These are phyloP conservation scores for Byssoonygena ceratinophila DNA, from an alignment of 2,329 filamentous ascomycete genomes.

Conservation along the genomic window DNA sequence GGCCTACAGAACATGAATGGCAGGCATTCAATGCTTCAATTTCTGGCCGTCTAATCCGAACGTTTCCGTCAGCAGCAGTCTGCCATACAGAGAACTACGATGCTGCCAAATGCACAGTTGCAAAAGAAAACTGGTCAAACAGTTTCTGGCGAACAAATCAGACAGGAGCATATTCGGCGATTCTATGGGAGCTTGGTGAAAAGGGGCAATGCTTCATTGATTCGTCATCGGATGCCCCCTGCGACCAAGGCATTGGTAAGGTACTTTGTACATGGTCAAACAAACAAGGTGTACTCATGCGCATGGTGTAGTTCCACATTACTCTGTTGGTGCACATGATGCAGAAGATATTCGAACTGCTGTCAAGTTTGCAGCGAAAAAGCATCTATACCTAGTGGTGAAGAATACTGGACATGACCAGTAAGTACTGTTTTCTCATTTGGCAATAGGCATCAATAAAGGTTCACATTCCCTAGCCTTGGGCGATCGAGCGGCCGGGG, in stretches of 20 bases:
- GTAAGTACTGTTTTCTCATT: constrained; percentile 13
- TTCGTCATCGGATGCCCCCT: constrained; percentile 17
- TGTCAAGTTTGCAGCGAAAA: constrained; percentile 22
- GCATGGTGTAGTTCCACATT: constrained; percentile 18
- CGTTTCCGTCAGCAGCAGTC: constrained; percentile 16
- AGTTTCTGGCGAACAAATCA: constrained; percentile 21
- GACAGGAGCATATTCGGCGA: constrained; percentile 22
- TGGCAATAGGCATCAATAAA: neutral
- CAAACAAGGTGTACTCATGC: neutral
- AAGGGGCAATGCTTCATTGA: constrained; percentile 24
- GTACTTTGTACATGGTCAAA: neutral
- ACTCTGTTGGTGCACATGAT: constrained; percentile 18
- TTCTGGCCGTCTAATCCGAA: constrained; percentile 15
- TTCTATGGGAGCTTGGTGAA: constrained; percentile 25
- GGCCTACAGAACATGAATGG: constrained; percentile 16
- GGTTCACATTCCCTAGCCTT: constrained; percentile 14
- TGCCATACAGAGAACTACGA: constrained; percentile 16
- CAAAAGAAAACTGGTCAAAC: constrained; percentile 17
- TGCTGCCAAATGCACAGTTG: constrained; percentile 14
- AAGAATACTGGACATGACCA: constrained; percentile 26
- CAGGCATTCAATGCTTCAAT: constrained; percentile 14
- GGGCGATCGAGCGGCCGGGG: constrained; percentile 22
- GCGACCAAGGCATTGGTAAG: constrained; percentile 20
- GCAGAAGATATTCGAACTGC: constrained; percentile 17
- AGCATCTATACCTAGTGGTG: constrained; percentile 22